Percentiles rank a stretch among this genome's conserved stretches.
Evolutionary conservation across 225 moss, liverwort and hornwort genomes (phyloP).

Genomic region (Lunularia cruciata): DNA sequence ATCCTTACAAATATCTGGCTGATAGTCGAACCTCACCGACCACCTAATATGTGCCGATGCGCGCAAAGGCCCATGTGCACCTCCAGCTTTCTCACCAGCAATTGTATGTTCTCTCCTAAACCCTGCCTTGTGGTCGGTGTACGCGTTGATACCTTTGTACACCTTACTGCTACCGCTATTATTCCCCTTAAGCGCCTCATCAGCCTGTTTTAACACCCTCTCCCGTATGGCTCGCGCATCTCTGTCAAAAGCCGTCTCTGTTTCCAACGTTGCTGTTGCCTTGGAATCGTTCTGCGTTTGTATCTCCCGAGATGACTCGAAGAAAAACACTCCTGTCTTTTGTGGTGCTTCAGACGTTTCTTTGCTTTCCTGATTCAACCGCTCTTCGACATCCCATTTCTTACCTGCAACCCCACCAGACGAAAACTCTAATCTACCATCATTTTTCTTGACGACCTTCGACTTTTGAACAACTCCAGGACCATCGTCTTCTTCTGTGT

Average conservation of each 20-base stretch:
- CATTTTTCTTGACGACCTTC: slow-evolving; percentile 53
- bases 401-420: slow-evolving; percentile 33
- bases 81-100: slow-evolving; percentile 89
- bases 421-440: slow-evolving; percentile 64
- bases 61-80: slow-evolving; percentile 87
- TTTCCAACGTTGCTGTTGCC: slow-evolving; percentile 84
- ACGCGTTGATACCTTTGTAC: slow-evolving; percentile 84
- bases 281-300: slow-evolving; percentile 81
- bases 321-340: slow-evolving; percentile 55
- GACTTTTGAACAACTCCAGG: slow-evolving; percentile 36
- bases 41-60: slow-evolving; percentile 85
- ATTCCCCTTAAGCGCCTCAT: slow-evolving; percentile 68
- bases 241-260: slow-evolving; percentile 83
- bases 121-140: slow-evolving; percentile 90
- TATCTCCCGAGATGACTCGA: slow-evolving; percentile 66
- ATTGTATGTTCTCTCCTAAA: slow-evolving; percentile 91
- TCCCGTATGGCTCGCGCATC: slow-evolving; percentile 88
- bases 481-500: slow-evolving; percentile 27
- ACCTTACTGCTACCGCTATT: slow-evolving; percentile 46
- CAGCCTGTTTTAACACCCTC: slow-evolving; percentile 75
- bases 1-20: slow-evolving; percentile 99
- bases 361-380: background rate
- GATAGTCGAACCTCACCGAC: slow-evolving; percentile 92
- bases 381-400: slow-evolving; percentile 13
- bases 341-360: slow-evolving; percentile 11